phyloP scores from a whole-genome alignment of 352 stramenopile genomes.

The Pythium pyrilobum region DNA sequence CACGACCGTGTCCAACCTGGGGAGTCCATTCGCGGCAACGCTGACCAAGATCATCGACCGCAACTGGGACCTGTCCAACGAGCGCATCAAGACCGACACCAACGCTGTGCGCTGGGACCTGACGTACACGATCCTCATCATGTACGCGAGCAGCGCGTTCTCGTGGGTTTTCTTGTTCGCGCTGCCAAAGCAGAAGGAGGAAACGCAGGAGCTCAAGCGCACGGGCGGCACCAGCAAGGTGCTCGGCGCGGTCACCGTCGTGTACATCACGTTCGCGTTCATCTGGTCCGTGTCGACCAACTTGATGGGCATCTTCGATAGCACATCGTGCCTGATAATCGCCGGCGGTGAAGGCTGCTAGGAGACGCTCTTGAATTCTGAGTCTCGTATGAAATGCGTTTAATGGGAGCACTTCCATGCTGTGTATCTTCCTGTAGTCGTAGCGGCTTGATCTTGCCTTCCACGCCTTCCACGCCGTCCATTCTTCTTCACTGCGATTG shows the following conservation, averaged over 20 bases:
- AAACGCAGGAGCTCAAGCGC: conserved; percentile 27
- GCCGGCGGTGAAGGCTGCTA: conserved; percentile 35
- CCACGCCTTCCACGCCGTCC: no score
- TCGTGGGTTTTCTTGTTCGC: conserved; percentile 23
- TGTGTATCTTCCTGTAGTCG: no score
- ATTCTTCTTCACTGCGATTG: no score
- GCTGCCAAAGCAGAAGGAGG: conserved; percentile 29
- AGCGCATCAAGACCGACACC: conserved; percentile 25
- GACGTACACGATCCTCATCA: conserved; percentile 28
- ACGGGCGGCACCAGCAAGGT: conserved; percentile 19
- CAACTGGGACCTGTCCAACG: conserved; percentile 26
- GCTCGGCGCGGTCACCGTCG: conserved; percentile 19
- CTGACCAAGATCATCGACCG: conserved; percentile 26
- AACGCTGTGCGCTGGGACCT: conserved; percentile 28
- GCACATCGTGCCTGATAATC: conserved; percentile 30
- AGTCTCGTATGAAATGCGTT: no score
- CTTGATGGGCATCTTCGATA: conserved; percentile 33
- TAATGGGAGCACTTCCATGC: no score
- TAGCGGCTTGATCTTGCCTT: no score
- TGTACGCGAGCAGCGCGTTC: conserved; percentile 22
- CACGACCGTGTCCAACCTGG: conserved; percentile 33
- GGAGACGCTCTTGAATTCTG: no score
- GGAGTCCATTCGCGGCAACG: conserved; percentile 27
- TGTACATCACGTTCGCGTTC: conserved; percentile 24
- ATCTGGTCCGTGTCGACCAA: conserved; percentile 30